Percentiles rank a stretch among this genome's conserved stretches.
phyloP scores from a whole-genome alignment of 257 asterid species.

The Nicotiana knightiana region DNA sequence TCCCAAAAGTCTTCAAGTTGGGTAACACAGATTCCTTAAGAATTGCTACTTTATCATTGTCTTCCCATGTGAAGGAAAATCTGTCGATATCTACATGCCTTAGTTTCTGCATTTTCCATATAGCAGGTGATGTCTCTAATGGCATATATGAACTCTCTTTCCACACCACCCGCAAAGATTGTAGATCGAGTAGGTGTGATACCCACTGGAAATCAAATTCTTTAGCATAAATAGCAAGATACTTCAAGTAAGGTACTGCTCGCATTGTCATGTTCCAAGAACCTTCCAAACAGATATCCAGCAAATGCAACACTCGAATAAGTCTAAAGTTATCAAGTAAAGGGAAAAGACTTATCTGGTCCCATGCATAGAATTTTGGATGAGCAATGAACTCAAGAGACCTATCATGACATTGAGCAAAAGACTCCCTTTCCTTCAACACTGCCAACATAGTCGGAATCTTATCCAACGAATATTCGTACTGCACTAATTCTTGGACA shows the following conservation, averaged over 20 bases:
- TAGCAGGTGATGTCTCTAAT: background rate
- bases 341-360: too few species aligned
- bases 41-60: background rate
- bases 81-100: too few species aligned
- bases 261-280: background rate
- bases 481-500: background rate
- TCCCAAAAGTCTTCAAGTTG: background rate
- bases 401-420: too few species aligned
- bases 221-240: background rate
- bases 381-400: background rate
- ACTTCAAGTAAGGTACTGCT: background rate
- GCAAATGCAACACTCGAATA: background rate
- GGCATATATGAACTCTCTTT: too few species aligned
- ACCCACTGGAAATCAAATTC: background rate
- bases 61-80: background rate
- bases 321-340: background rate
- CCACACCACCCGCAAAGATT: background rate
- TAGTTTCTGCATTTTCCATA: too few species aligned
- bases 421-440: background rate
- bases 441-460: background rate
- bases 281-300: background rate
- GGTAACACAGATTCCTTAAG: background rate
- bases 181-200: background rate
- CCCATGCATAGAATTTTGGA: background rate
- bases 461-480: background rate